Evolutionary conservation across 1,284 basidiomycete species (phyloP).

Genomic region (Leccinum subatratum): DNA sequence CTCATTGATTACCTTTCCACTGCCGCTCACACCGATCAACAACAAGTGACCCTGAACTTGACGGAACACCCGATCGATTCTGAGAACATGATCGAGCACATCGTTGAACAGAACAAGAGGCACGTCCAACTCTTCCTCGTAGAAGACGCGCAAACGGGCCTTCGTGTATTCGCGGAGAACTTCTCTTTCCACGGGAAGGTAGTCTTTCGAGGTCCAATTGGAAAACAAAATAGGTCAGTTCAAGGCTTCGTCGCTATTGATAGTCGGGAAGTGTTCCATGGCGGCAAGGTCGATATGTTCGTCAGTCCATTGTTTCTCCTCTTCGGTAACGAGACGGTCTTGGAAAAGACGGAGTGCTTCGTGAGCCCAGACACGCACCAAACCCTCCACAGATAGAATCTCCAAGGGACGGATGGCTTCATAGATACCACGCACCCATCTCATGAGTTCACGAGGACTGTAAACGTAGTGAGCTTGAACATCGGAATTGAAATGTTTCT

Average conservation of each 20-base stretch:
- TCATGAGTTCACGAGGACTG: conserved; percentile 96
- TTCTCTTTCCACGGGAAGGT: conserved; percentile 92
- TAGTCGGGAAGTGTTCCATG: conserved; percentile 86
- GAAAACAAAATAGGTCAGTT: conserved; percentile 92
- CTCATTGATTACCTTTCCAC: conserved; percentile 75
- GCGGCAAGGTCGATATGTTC: conserved; percentile 85
- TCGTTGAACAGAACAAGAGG: conserved; percentile 99
- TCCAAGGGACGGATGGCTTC: conserved; percentile 94
- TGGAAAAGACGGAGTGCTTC: conserved; percentile 97
- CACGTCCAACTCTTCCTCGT: conserved; percentile 97
- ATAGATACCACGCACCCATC: conserved; percentile 97
- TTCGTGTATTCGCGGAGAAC: conserved; percentile 94
- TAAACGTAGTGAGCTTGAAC: conserved; percentile 98
- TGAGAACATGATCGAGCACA: conserved; percentile 93
- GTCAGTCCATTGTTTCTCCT: conserved; percentile 93
- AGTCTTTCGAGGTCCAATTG: conserved; percentile 99
- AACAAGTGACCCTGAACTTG: conserved; percentile 96
- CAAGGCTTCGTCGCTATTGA: conserved; percentile 81
- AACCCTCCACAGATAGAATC: conserved; percentile 84
- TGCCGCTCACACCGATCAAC: conserved; percentile 95
- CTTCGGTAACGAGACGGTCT: conserved; percentile 90
- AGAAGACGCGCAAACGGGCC: conserved; percentile 90
- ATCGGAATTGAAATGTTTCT: conserved; percentile 92
- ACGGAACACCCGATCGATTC: conserved; percentile 98
- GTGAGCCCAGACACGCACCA: conserved; percentile 97